Evolutionary conservation across 768 basidiomycete species (phyloP).

Genomic region (Exidia glandulosa): DNA sequence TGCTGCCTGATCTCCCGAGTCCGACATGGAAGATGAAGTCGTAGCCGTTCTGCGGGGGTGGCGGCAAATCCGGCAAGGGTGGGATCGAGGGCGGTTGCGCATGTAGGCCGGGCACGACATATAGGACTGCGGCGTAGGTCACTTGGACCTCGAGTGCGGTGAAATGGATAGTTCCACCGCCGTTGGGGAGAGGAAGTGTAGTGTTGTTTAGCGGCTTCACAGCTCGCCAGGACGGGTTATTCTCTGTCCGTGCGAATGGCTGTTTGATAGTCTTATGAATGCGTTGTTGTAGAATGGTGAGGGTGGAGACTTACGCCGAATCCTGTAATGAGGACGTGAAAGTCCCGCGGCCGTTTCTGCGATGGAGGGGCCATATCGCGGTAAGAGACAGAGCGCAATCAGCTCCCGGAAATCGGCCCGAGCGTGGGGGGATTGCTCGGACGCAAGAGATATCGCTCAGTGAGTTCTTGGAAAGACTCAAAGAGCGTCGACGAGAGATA

Average conservation of each 20-base stretch:
- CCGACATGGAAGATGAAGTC: slow-evolving; percentile 66
- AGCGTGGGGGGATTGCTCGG: too few relatives aligned
- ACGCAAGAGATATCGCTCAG: too few relatives aligned
- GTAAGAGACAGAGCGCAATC: too few relatives aligned
- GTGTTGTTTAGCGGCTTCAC: neutral
- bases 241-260: neutral
- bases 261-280: neutral
- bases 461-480: too few relatives aligned
- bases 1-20: slow-evolving; percentile 49
- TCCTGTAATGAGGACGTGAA: slow-evolving; percentile 39
- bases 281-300: too few relatives aligned
- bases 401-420: too few relatives aligned
- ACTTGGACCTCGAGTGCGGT: slow-evolving; percentile 49
- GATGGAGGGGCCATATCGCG: too few relatives aligned
- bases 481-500: too few relatives aligned
- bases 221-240: neutral
- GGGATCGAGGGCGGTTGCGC: slow-evolving; percentile 43
- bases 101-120: slow-evolving; percentile 47
- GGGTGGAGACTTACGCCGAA: slow-evolving; percentile 39
- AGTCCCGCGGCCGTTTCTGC: slow-evolving; percentile 24
- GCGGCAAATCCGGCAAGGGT: slow-evolving; percentile 31
- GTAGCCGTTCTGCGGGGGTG: slow-evolving; percentile 35
- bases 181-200: neutral
- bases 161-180: slow-evolving; percentile 33
- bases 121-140: slow-evolving; percentile 44